Evolutionary conservation across 2,329 filamentous ascomycete genomes (phyloP).

Genomic region (Colletotrichum cuscutae): DNA sequence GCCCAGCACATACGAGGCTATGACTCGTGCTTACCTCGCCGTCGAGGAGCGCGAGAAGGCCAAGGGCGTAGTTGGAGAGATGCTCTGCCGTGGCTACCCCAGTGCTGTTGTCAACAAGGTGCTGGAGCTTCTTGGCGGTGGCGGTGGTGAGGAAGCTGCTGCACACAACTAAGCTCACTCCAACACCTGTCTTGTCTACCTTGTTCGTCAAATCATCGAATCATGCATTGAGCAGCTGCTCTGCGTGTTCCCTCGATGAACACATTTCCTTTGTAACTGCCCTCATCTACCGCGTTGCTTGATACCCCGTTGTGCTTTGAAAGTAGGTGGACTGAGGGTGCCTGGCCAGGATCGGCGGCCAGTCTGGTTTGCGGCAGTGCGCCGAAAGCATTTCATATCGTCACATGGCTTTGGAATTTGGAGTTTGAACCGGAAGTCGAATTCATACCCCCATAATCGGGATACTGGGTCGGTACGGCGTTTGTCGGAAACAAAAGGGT

Average conservation of each 20-base stretch:
- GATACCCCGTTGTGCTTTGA: conserved; percentile 42
- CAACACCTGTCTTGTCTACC: conserved; percentile 6
- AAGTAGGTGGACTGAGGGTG: conserved; percentile 30
- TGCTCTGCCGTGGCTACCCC: conserved; percentile 90
- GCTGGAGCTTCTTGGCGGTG: conserved; percentile 82
- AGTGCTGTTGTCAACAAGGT: conserved; percentile 94
- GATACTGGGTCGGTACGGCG: conserved; percentile 23
- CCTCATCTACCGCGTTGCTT: conserved; percentile 39
- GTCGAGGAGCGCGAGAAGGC: conserved; percentile 83
- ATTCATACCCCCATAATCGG: neutral
- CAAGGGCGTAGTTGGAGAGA: conserved; percentile 85
- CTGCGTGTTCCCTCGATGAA: conserved; percentile 12
- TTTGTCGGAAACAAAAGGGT: conserved; percentile 32
- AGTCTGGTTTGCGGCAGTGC: conserved; percentile 24
- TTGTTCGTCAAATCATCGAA: conserved; percentile 34
- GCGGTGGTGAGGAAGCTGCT: conserved; percentile 52
- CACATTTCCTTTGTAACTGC: conserved; percentile 39
- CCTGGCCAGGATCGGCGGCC: conserved; percentile 32
- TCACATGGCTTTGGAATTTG: conserved; percentile 3
- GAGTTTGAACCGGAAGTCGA: conserved; percentile 10
- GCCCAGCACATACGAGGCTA: conserved; percentile 98
- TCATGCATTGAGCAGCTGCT: conserved; percentile 21
- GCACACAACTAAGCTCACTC: conserved; percentile 33
- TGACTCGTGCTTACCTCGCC: conserved; percentile 92
- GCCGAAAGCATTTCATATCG: conserved; percentile 28